Base-by-base conservation (phyloP, 2,329 filamentous ascomycete species). In the Incumbomyces delicatus region DNA sequence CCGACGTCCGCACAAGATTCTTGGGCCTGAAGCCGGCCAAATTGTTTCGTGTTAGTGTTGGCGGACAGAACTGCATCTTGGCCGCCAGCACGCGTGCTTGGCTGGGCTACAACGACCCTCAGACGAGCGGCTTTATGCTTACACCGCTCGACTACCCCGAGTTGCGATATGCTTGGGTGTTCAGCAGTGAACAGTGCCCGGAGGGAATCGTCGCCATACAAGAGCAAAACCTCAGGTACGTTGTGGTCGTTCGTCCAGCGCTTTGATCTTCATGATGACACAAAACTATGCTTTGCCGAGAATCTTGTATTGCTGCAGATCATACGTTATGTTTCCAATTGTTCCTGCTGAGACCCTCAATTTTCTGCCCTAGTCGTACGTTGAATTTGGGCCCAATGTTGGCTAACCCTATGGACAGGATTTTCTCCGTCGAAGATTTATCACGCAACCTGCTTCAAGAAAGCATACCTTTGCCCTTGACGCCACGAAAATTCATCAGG, bases 121-220 rank as follows among this genome's bases (percentile, higher is more conserved):
- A 89, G 50, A 89, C 85, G 2, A 87, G 86, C 60, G 82, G 82
- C 32, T 95, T 95, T 60, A 87, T 94, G 67, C 81, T 96, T 56
- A 95, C 90, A 1, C 92, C 94, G 0, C 69, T 99, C 27, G 87
- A 86, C 63, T 95, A 94, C 59, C 81, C 83, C 44, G 81, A 84
- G 34, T 77, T 98, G 22, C 88, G 95, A 64, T 95, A 87, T 74
- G 89, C 86, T 2, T 95, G 89, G 83, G 95, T 92, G 58, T 96
- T 98, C 62, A 90, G 86, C 64, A 95, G 89, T 61, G 87, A 95
- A 62, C 86, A 95, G 64, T 95, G 89, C 59, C 81, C 85, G 36
- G 86, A 95, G 66, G 89, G 89, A 47, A 90, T 95, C 74, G 90
- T 95, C 45, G 89, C 88, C 50, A 90, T 95, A 51, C 86, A 94